phyloP scores from a whole-genome alignment of 257 asterid genomes.

The Solanum paucissectum region DNA sequence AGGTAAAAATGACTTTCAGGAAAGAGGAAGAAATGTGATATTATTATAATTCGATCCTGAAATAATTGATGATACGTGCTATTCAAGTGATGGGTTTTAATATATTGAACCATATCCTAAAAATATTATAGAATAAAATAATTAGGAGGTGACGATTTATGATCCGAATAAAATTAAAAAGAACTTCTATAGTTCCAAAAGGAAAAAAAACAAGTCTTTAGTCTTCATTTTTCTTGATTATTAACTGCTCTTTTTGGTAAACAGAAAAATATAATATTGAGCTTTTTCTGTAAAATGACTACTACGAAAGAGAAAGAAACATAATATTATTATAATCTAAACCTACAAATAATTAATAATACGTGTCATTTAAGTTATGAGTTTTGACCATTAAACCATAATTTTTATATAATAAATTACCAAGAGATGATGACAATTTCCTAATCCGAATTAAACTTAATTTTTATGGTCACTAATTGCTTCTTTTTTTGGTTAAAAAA shows the following conservation, averaged over 20 bases:
- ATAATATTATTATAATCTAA: neutral
- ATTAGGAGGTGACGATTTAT: neutral
- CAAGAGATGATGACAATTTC: neutral
- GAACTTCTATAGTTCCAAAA: neutral
- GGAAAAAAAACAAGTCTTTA: neutral
- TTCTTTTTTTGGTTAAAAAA: too few relatives aligned
- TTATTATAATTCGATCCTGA: neutral
- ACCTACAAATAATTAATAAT: neutral
- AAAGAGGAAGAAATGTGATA: neutral
- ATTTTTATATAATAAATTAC: neutral
- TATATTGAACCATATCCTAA: neutral
- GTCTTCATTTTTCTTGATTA: neutral
- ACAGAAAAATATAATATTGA: neutral
- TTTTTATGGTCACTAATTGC: neutral
- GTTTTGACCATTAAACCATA: neutral
- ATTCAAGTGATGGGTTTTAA: neutral
- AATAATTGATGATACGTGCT: neutral
- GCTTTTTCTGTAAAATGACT: neutral
- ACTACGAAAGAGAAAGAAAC: neutral
- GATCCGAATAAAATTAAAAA: neutral
- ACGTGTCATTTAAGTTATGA: neutral
- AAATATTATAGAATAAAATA: neutral
- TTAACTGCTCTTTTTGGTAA: neutral
- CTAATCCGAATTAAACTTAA: neutral
- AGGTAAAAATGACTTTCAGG: neutral